Evolutionary conservation across 768 basidiomycete species (phyloP), one percentile per base, ranked within the genome.

Genomic region (Hydnum rufescens): DNA sequence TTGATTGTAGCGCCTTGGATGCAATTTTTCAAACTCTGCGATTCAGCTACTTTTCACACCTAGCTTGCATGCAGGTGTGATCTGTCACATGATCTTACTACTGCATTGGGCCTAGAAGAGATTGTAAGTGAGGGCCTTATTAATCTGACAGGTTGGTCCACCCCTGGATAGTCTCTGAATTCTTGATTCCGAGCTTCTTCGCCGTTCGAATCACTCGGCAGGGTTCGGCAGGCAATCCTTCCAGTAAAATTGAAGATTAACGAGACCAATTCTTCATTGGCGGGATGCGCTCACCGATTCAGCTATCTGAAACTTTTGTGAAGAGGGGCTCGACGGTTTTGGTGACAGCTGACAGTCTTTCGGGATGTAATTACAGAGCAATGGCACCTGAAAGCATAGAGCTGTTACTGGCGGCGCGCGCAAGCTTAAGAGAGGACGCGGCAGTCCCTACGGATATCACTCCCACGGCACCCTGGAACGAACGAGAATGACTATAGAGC

Each of bases 181-280:
- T 89, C 71, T 75, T 80, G 63, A 95, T 81, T 0, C 92, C 90
- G 3, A 95, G 69, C 61, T 82, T 83, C 64, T 71, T 77, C 2
- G 87, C 86, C 0, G 90, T 93, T 25, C 84, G 79, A 52, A 93
- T 93, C 42, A 96, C 86, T 19, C 90, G 80, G 64, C n/a, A n/a
- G n/a, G n/a, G n/a, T n/a, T n/a, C n/a, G n/a, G n/a, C 92, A 95
- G 3, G 90, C 89, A 57, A 96, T 96, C 66, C 95, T 92, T 46
- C 90, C 90, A 64, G 88, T 93, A 32, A 8, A 26, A 25, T 34
- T 0, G 31, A 25, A 5, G 13, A 22, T 25, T 48, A 13, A 56
- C 16, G 42, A 31, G 13, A 3, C n/a, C 4, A 32, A 5, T 51
- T 4, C 13, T 25, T 48, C 32, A 49, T 23, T 4, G 3, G 3